Evolutionary conservation across 768 basidiomycete genomes (phyloP).

Genomic region (Rhodocollybia butyracea): DNA sequence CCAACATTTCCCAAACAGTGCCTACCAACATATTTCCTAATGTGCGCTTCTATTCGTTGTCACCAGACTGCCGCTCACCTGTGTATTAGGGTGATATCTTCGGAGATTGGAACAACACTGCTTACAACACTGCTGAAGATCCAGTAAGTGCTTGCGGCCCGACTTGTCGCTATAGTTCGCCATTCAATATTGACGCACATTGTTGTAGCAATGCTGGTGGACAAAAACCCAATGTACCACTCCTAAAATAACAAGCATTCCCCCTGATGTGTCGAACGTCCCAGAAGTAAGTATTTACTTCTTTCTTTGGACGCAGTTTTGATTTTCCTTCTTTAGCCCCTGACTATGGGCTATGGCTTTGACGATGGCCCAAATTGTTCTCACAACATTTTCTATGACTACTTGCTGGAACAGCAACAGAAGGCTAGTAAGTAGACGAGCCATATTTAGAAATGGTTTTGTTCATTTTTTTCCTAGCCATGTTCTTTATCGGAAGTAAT

Average conservation of each 20-base stretch:
- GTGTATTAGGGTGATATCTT: slow-evolving; percentile 5
- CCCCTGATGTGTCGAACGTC: slow-evolving; percentile 38
- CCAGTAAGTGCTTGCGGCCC: no score
- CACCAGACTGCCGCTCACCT: slow-evolving; percentile 1
- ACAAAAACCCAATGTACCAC: slow-evolving; percentile 35
- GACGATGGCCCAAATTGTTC: slow-evolving; percentile 68
- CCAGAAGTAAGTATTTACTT: slow-evolving; percentile 38
- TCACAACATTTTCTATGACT: slow-evolving; percentile 63
- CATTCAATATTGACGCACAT: no score
- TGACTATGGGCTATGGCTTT: slow-evolving; percentile 56
- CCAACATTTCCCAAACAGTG: slow-evolving; percentile 36
- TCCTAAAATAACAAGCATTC: slow-evolving; percentile 43
- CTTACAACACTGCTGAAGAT: slow-evolving; percentile 25
- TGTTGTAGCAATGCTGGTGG: slow-evolving; percentile 55
- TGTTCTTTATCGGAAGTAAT: slow-evolving; percentile 64
- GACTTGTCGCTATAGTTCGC: no score
- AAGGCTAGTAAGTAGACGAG: slow-evolving; percentile 54
- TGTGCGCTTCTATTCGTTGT: slow-evolving; percentile 15
- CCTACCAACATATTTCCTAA: slow-evolving; percentile 48
- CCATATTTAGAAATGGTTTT: not conserved
- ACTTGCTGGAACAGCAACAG: slow-evolving; percentile 46
- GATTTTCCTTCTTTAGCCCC: slow-evolving; percentile 32
- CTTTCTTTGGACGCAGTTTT: not conserved
- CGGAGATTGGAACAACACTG: slow-evolving; percentile 21
- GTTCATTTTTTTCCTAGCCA: slow-evolving; percentile 30